Evolutionary conservation across 1,284 basidiomycete species (phyloP).

Genomic region (Sphaerobolus stellatus): DNA sequence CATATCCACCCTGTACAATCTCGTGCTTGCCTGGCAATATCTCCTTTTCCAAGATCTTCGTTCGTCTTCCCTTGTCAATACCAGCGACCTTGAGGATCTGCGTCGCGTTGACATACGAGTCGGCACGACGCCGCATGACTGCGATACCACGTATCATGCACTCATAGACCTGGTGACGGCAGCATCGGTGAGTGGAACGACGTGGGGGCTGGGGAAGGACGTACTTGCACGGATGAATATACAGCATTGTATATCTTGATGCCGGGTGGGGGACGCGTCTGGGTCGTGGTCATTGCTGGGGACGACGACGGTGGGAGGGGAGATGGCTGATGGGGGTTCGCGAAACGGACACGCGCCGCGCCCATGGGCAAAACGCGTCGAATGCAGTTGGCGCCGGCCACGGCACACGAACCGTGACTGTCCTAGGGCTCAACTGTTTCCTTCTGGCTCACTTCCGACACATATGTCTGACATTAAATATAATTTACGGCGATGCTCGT

Average conservation of each 20-base stretch:
- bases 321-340: neutral
- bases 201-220: slow-evolving; percentile 13
- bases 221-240: slow-evolving; percentile 81
- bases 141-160: slow-evolving; percentile 98
- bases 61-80: slow-evolving; percentile 93
- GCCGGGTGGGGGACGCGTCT: slow-evolving; percentile 43
- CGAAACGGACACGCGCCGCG: slow-evolving; percentile 12
- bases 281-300: slow-evolving; percentile 15
- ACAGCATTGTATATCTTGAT: slow-evolving; percentile 89
- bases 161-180: slow-evolving; percentile 73
- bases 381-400: slow-evolving; percentile 3
- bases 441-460: no score
- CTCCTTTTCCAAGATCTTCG: slow-evolving; percentile 98
- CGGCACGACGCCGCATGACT: slow-evolving; percentile 93
- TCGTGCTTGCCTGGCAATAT: slow-evolving; percentile 95
- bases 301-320: slow-evolving; percentile 3
- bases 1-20: slow-evolving; percentile 99
- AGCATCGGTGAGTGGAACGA: slow-evolving; percentile 21
- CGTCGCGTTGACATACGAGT: slow-evolving; percentile 96
- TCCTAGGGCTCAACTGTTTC: no score
- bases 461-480: no score
- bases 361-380: slow-evolving; percentile 11
- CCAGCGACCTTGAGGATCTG: slow-evolving; percentile 99
- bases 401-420: neutral
- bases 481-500: no score